Conservation (phyloP, 345 rosid species). For the Hevea brasiliensis region DNA sequence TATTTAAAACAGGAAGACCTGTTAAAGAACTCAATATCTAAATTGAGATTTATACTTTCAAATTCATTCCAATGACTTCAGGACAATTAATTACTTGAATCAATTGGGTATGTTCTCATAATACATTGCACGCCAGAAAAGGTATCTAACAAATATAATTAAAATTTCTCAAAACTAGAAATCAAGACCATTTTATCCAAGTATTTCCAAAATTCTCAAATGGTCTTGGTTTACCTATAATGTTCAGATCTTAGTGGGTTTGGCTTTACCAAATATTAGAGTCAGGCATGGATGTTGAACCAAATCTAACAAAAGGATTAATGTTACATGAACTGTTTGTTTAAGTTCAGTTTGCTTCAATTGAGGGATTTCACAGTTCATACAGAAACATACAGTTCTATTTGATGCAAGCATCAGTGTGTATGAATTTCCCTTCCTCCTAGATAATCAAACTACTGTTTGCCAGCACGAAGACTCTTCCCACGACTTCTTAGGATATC, state of each 20-base stretch:
- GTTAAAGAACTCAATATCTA: background rate
- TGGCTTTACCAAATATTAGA: background rate
- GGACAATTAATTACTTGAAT: background rate
- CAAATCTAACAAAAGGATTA: background rate
- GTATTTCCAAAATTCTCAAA: too few species aligned
- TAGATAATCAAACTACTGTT: background rate
- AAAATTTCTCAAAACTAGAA: too few species aligned
- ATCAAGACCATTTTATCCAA: too few species aligned
- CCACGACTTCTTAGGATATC: background rate
- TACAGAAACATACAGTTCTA: background rate
- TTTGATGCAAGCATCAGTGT: background rate
- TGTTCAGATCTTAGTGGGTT: too few species aligned
- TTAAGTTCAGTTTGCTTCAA: background rate
- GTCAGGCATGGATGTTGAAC: too few species aligned
- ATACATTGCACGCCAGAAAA: background rate
- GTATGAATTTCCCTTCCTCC: background rate
- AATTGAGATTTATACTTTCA: background rate
- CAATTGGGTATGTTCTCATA: background rate
- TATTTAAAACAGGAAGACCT: background rate
- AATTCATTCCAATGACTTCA: background rate
- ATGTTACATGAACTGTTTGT: background rate
- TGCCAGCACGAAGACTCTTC: background rate
- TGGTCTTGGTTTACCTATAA: too few species aligned
- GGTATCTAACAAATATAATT: background rate
- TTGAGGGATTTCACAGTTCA: background rate